Evolutionary conservation across 768 basidiomycete genomes (phyloP), one percentile per base, ranked within the genome.

Genomic region (Cystofilobasidium ferigula): DNA sequence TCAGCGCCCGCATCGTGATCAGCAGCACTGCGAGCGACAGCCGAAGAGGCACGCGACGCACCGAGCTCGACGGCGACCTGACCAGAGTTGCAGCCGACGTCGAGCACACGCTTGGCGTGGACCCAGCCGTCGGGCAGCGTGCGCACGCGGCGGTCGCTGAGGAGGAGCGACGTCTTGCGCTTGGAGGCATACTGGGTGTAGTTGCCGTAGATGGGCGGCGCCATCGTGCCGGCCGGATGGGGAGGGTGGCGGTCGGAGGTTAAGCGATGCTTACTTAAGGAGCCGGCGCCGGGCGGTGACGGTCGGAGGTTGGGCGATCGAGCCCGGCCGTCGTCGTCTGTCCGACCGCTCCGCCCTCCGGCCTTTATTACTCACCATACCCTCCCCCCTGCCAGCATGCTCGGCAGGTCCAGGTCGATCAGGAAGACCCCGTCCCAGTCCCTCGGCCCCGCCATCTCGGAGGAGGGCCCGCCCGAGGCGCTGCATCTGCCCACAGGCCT

Each of bases 51-150:
- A 68, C 57, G 43, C 6, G 2, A 56, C 78, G 57, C 69, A 86
- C 89, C 89, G n/a, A 92, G 83, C 73, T 92, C 88, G 72, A 86
- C 86, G 0, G 87, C 86, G 40, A 93, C 84, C 80, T 82, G 83
- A 10, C 90, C 90, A 72, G 88, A 85, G 73, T 93, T 94, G 73
- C 88, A 89, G 0, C 90, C 90, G 0, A 93, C 77, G 75, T 94
- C 90, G 14, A 94, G 80, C 3, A 92, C 85, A 56, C 79, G 77
- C 65, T 82, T 82, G 18, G 75, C 80, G 3, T 66, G 32, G 70
- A 91, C 84, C 38, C 86, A 77, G 1, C 74, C 70, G 4, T 74
- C 45, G 0, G 85, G 84, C 1, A 94, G 76, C 22, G 85, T 76
- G 0, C 80, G 78, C 2, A 94, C 79, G 20, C 91, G 82, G 0